Evolutionary conservation across 495 filamentous ascomycete species (phyloP), one percentile per base, ranked within the genome.

Genomic region (Penicillium goetzii): DNA sequence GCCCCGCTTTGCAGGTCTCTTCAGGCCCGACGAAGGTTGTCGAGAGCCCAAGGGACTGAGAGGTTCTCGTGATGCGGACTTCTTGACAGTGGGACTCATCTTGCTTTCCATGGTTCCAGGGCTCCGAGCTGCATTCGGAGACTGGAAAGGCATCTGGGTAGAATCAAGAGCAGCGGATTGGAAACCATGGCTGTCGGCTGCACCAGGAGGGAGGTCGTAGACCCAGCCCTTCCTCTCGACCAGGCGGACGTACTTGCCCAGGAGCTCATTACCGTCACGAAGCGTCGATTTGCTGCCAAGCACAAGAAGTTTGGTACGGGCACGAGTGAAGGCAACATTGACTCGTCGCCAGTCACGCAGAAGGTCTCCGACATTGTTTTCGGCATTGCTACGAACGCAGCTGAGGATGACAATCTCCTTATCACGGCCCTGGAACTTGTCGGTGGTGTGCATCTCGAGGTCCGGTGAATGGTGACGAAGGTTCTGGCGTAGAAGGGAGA

Each of bases 401-500:
- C 84, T 88, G 15, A 99, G 84, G 25, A 99, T 85, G 14, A 97
- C 83, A 14, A 97, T 86, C 68, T 93, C 91, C 75, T 99, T 99
- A 74, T 99, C 95, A 2, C 95, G 84, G 6, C 95, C 95, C 74
- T 99, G 95, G 75, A 97, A 99, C 57, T 92, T 91, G 70, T 99
- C 95, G 6, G 95, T 91, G 0, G 95, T 97, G 76, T 97, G 92
- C 85, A 97, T 92, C 75, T 99, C 95, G 14, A 99, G 86, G 1
- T 80, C 84, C 9, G 83, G 76, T 4, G 76, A 65, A 62, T 79
- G 69, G 49, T 74, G 80, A 26, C 83, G 81, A 51, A 87, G 76
- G 26, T 75, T 80, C 36, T 87, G 86, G 51, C 81, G 81, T 15
- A 89, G 78, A 14, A 89, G 72, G 0, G 85, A 81, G 0, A 99